These are phyloP conservation scores for Zizania palustris DNA, from an alignment of 202 grass and related monocot species.

Conservation along the genomic window DNA sequence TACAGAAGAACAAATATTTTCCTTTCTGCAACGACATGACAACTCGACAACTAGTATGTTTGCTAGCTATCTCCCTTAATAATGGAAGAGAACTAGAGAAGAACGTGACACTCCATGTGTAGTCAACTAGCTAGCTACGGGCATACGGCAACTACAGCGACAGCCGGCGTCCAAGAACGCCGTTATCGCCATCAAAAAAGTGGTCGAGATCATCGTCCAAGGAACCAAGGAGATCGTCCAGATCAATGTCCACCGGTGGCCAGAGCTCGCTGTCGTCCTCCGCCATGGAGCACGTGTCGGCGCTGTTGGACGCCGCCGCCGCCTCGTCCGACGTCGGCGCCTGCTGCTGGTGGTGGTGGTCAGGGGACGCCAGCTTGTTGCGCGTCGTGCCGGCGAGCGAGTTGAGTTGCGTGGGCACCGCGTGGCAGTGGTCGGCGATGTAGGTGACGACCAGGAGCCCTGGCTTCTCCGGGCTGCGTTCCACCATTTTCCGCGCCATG, in stretches of 20 bases:
- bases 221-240: conserved; percentile 14
- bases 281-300: conserved; percentile 19
- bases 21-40: too few relatives aligned
- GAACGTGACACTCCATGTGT: neutral
- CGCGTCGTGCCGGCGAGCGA: conserved; percentile 59
- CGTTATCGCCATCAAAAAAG: neutral
- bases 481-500: conserved; percentile 77
- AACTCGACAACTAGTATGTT: too few relatives aligned
- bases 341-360: neutral
- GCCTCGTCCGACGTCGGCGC: neutral
- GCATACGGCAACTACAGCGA: conserved; percentile 43
- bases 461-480: conserved; percentile 66
- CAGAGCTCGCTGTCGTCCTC: conserved; percentile 31
- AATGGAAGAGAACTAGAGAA: neutral
- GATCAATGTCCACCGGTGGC: conserved; percentile 4
- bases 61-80: neutral
- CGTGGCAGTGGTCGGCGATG: conserved; percentile 83
- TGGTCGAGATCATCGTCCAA: conserved; percentile 29
- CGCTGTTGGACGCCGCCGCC: neutral
- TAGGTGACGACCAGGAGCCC: conserved; percentile 69
- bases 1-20: too few relatives aligned
- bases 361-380: conserved; percentile 28
- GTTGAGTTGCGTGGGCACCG: conserved; percentile 58
- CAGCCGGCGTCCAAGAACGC: conserved; percentile 27
- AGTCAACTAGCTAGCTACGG: neutral